Evolutionary conservation across 805 yeast species (phyloP).

Genomic region (Spathaspora gorwiae): DNA sequence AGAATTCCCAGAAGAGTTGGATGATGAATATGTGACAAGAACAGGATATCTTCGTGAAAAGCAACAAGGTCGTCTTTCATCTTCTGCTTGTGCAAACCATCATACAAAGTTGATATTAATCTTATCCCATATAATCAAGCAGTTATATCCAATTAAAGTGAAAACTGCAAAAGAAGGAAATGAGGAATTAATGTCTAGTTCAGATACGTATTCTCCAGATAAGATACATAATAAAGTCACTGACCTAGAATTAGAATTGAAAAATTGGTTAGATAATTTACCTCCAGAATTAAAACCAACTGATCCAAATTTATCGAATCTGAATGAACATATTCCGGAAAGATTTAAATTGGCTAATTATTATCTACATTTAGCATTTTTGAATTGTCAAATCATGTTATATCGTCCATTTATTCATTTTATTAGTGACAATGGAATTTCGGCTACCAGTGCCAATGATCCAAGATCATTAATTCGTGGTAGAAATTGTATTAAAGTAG

Average conservation of each 20-base stretch:
- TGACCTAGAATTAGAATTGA: conserved; percentile 62
- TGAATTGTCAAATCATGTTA: conserved; percentile 74
- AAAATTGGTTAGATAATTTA: conserved; percentile 65
- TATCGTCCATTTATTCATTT: conserved; percentile 89
- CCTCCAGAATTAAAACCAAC: conserved; percentile 73
- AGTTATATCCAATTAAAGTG: conserved; percentile 69
- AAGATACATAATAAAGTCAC: conserved; percentile 46
- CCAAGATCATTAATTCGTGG: conserved; percentile 69
- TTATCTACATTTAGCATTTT: conserved; percentile 63
- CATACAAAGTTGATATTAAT: conserved; percentile 74
- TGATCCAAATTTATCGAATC: conserved; percentile 41
- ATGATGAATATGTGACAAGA: conserved; percentile 79
- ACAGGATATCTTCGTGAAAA: conserved; percentile 47
- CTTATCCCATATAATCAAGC: conserved; percentile 64
- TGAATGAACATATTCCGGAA: conserved; percentile 33
- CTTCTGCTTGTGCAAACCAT: conserved; percentile 77
- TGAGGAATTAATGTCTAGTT: conserved; percentile 5
- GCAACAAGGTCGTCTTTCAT: conserved; percentile 53
- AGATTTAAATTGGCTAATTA: conserved; percentile 71
- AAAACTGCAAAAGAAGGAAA: conserved; percentile 13
- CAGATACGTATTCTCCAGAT: conserved; percentile 20
- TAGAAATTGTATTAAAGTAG: conserved; percentile 76
- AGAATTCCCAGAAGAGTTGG: conserved; percentile 77
- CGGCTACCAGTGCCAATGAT: conserved; percentile 33
- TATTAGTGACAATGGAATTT: conserved; percentile 48